These are phyloP conservation scores for Tubosaeta sp. DNA, from an alignment of 768 basidiomycete species.

Conservation along the genomic window DNA sequence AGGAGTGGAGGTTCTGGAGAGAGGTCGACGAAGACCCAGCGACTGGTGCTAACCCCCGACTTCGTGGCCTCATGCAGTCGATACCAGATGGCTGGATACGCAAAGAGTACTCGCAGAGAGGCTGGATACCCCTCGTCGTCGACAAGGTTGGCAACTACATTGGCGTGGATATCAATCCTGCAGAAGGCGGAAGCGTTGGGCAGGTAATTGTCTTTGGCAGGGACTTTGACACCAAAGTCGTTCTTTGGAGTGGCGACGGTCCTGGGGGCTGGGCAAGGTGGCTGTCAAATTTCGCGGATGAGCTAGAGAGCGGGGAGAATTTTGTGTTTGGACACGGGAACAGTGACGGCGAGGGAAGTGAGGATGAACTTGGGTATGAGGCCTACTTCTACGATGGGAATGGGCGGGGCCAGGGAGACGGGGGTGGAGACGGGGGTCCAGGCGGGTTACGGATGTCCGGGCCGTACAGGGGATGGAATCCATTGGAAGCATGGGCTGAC, in stretches of 20 bases:
- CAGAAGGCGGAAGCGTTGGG: slow-evolving; percentile 65
- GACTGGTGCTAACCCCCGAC: slow-evolving; percentile 72
- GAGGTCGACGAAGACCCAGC: slow-evolving; percentile 85
- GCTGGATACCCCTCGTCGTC: slow-evolving; percentile 93
- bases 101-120: slow-evolving; percentile 84
- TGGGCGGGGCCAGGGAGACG: slow-evolving; percentile 73
- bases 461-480: slow-evolving; percentile 89
- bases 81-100: slow-evolving; percentile 89
- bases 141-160: slow-evolving; percentile 97
- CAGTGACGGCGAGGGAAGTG: slow-evolving; percentile 66
- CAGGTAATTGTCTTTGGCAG: slow-evolving; percentile 99
- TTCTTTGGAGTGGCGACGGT: slow-evolving; percentile 90
- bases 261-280: slow-evolving; percentile 92
- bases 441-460: slow-evolving; percentile 74
- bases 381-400: slow-evolving; percentile 82
- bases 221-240: slow-evolving; percentile 97
- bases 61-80: slow-evolving; percentile 78
- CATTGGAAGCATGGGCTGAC: slow-evolving; percentile 92
- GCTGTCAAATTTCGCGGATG: slow-evolving; percentile 87
- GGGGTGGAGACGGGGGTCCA: slow-evolving; percentile 67
- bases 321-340: slow-evolving; percentile 65
- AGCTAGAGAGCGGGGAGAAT: slow-evolving; percentile 86
- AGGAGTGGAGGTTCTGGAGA: slow-evolving; percentile 97
- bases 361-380: slow-evolving; percentile 83
- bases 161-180: slow-evolving; percentile 92